Base-by-base conservation (phyloP, 768 basidiomycete species). In the Termitomyces sp. region DNA sequence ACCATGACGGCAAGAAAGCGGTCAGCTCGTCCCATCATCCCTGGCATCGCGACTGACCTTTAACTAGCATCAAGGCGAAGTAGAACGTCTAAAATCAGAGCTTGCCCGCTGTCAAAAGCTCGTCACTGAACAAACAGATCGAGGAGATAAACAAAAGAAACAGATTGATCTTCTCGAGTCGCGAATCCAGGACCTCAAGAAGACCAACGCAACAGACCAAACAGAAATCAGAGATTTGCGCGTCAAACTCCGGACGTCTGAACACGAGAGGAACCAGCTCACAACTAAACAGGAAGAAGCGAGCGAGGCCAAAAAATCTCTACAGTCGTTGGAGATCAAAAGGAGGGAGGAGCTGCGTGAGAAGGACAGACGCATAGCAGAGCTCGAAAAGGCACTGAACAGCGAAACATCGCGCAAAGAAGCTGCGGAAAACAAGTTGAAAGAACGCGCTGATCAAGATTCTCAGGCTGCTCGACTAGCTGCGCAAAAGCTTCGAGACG, bases 141-240 rank as follows among this genome's bases (percentile, higher is more conserved):
- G 78, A 7, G 56, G 76, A 3, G 84, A 87, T 42, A 88, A 84
- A 64, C 75, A 85, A 56, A 86, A 80, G 75, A 87, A 82, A 65
- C 85, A 85, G 57, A 79, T 75, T 29, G 81, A 83, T 4, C 57
- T 71, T 5, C 77, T 84, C 45, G 87, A 89, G 31, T 60, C 69
- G n/a, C 81, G 83, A 41, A 62, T 88, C 3, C 82, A 84, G 41
- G 88, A 88, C 50, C 71, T 85, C 58, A 87, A 82, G 69, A 83
- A 79, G 63, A 56, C 69, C 20, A 70, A 73, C 18, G 59, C 69
- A 0, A 60, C 73, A 0, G 85, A 87, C 57, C 82, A 87, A 64
- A 69, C 74, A 0, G 87, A 90, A 66, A 66, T 88, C 65, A 88
- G 83, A 64, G 86, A 84, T 22, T 66, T 87, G 5, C 80, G 82